Evolutionary conservation across 345 rosid species (phyloP).

Genomic region (Salix dunnii): DNA sequence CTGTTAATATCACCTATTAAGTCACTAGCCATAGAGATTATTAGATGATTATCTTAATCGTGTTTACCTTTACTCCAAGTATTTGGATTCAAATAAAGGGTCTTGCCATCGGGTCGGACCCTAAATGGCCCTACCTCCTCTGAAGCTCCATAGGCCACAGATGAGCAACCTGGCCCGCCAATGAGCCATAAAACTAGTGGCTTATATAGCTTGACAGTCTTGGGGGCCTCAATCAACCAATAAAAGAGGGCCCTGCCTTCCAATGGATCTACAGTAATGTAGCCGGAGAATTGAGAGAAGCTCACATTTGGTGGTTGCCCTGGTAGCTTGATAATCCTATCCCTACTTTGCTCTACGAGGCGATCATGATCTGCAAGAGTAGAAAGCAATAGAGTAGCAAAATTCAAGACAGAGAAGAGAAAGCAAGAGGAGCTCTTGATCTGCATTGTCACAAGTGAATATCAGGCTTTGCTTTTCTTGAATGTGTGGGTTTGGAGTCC

Average conservation of each 20-base stretch:
- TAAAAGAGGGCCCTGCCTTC: constrained; percentile 74
- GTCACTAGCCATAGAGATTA: neutral
- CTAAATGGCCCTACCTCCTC: constrained; percentile 96
- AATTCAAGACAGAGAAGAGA: constrained; percentile 2
- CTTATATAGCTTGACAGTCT: constrained; percentile 24
- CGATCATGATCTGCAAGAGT: neutral
- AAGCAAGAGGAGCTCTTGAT: constrained; percentile 1
- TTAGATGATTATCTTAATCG: neutral
- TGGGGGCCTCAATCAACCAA: constrained; percentile 60
- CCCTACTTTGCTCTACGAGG: constrained; percentile 40
- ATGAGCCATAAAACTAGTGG: constrained; percentile 80
- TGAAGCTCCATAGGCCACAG: constrained; percentile 77
- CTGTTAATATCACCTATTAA: neutral
- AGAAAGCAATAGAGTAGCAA: constrained; percentile 10
- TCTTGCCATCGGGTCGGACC: constrained; percentile 51
- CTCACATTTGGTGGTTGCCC: constrained; percentile 65
- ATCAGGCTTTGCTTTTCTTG: neutral
- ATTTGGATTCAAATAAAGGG: constrained; percentile 45
- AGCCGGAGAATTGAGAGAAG: constrained; percentile 78
- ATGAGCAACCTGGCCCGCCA: constrained; percentile 95
- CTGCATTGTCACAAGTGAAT: constrained; percentile 6
- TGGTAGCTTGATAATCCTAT: constrained; percentile 53
- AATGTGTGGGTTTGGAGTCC: neutral
- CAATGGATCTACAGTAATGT: constrained; percentile 47
- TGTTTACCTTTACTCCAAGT: constrained; percentile 74